Base-by-base conservation (phyloP, 768 basidiomycete genomes). In the Mycena filopes region DNA sequence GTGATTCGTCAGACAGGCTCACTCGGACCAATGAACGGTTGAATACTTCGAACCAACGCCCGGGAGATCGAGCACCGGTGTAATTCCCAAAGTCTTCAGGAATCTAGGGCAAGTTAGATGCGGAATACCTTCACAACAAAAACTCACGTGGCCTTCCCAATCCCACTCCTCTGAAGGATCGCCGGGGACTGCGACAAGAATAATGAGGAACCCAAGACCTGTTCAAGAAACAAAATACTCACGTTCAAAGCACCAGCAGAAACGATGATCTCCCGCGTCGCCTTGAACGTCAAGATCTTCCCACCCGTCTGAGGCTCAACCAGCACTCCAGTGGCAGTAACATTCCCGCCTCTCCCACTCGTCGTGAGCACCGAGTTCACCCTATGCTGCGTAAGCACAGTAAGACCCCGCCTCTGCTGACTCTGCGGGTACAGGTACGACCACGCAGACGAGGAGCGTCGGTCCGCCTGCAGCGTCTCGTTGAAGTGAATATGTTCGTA, bases 41-140 rank as follows among this genome's bases (percentile, higher is more conserved):
- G n/a, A n/a, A n/a, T n/a, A 69, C 68, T 70, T 70, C 12, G 69
- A 43, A 40, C 69, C 69, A 23, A 70, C 69, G n/a, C 69, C 69
- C 11, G 69, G 69, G 18, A 69, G 68, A 51, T 69, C 65, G n/a
- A 69, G 50, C 26, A 69, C 60, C 2, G 65, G 49, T 47, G 29
- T 62, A 43, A 69, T 69, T 49, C 63, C 55, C 18, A 69, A 45
- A 41, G 18, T 49, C 45, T 66, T 16, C 3, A 69, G 42, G 28
- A 62, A 66, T 0, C 68, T 69, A 11, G 26, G 15, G 18, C 23
- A 18, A 13, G 49, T 63, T 46, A 65, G 45, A n/a, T n/a, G n/a
- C n/a, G n/a, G n/a, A n/a, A n/a, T n/a, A n/a, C n/a, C n/a, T n/a
- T n/a, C 2, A 11, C 11, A 11, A 10, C n/a, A 25, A 0, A 4